Evolutionary conservation across 257 asterid species (phyloP).

Genomic region (Capsicum chinense): DNA sequence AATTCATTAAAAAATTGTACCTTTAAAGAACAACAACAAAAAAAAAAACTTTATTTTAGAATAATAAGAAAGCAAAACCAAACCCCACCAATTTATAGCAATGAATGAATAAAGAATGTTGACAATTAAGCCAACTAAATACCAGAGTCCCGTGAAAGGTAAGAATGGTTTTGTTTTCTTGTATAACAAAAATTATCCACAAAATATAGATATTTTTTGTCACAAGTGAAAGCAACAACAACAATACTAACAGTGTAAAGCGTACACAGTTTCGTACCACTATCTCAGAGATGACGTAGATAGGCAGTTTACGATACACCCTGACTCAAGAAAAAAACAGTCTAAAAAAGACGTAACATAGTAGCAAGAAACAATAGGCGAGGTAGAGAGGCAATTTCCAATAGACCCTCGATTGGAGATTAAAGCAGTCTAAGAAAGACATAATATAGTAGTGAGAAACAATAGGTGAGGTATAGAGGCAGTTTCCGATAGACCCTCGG

Average conservation of each 20-base stretch:
- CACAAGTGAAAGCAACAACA: not conserved
- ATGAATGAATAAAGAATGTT: slow-evolving; percentile 31
- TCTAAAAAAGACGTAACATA: too few relatives aligned
- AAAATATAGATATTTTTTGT: slow-evolving; percentile 9
- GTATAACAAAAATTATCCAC: slow-evolving; percentile 21
- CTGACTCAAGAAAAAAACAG: too few relatives aligned
- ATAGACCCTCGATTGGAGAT: too few relatives aligned
- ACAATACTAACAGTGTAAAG: not conserved
- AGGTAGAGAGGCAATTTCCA: too few relatives aligned
- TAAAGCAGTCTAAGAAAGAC: too few relatives aligned
- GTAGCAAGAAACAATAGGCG: too few relatives aligned
- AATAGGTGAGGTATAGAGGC: too few relatives aligned
- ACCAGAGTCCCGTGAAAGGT: slow-evolving; percentile 46
- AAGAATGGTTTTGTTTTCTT: slow-evolving; percentile 42
- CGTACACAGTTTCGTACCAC: too few relatives aligned
- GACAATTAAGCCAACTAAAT: slow-evolving; percentile 26
- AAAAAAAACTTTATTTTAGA: not conserved
- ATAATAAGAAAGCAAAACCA: slow-evolving; percentile 23
- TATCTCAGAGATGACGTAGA: too few relatives aligned
- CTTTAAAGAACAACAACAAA: not conserved
- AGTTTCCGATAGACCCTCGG: too few relatives aligned
- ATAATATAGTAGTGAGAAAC: too few relatives aligned
- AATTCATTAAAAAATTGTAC: not conserved
- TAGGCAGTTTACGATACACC: too few relatives aligned
- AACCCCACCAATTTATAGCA: slow-evolving; percentile 34